Base-by-base conservation (phyloP, 1,139 yeast genomes). In the Pneumocystis carinii region DNA sequence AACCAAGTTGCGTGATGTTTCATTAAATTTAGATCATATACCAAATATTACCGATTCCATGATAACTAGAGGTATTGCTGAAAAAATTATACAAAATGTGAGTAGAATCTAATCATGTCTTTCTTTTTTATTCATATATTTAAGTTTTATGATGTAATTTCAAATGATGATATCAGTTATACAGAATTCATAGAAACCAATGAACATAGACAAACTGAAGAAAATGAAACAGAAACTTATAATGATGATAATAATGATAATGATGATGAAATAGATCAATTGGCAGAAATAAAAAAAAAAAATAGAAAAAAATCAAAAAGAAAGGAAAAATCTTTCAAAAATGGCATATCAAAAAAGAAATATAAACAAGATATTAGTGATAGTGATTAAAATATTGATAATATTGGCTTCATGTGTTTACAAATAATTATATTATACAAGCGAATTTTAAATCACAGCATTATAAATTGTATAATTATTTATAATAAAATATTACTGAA, bases 361-460 rank as follows among this genome's bases (percentile, higher is more conserved):
- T 53, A 37, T 24, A 42, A 58, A 15, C 35, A 32, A n/a, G 24
- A 55, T 39, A 32, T 59, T 64, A 7, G 56, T 32, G 35, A 61
- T 41, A 62, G 62, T 37, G 59, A 62, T 55, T 65, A 59, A 48
- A 65, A 66, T 41, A 65, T 68, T 27, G 62, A 56, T 29, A 65
- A 67, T 29, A 61, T 61, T 27, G 8, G 6, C 35, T 8, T 32
- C 35, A 32, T 32, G 64, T 66, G 35, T 60, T 64, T 36, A 67
- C 38, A 38, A 68, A 62, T 29, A 61, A 63, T 32, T 59, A 41
- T 19, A 38, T 19, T 48, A 42, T 19, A 24, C 12, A 42, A 48
- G 19, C n/a, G 2, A n/a, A 5, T 48, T 24, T 24, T 48, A 24
- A 48, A 48, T 12, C 14, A 48, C 14, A 17, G 14, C 29, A 24